Base-by-base conservation (phyloP, 495 filamentous ascomycete species). In the Neurospora pannonica region DNA sequence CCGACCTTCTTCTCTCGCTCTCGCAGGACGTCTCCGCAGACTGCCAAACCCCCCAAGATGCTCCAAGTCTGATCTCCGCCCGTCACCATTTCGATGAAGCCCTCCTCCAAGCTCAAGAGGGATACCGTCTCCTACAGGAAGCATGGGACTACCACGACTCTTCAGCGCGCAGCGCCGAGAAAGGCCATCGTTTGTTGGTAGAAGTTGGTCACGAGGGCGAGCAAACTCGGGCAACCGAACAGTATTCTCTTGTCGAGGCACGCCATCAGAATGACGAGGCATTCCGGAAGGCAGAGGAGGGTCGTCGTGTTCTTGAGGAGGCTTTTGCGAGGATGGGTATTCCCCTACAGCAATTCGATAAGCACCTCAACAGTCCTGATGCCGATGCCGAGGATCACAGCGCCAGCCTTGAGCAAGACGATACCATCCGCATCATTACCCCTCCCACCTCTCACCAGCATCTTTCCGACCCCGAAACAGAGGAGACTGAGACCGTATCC, bases 151-250 rank as follows among this genome's bases (percentile, higher is more conserved):
- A 19, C 15, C 54, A 67, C 0, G 54, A 67, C 1, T 17, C 54
- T 8, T 67, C 28, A 19, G 0, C 1, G 2, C 54, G 28, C 13
- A 36, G 28, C 0, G 54, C 54, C 1, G 54, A 67, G 15, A 15
- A 67, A 67, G 28, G 28, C 1, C 54, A 67, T 19, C 28, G 54
- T 2, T 19, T 67, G 15, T 3, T 67, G 0, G 28, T 67, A 0
- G 6, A 67, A 0, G 24, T 34, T 0, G 3, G 54, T 2, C 54
- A 31, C 0, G 54, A 67, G 15, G 54, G 54, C 3, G 54, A 67
- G 28, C 1, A 67, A 0, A 0, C 0, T 0, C 54, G 54, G 13
- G 1, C 15, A 0, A 0, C 15, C 0, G 1, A 17, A 1, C 6
- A 67, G 0, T 19, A 67, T 0, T 17, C 54, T 0, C 13, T 67